A percentile compares a stretch with the other conserved stretches of the same genome.
Conservation (phyloP, 2,329 filamentous ascomycete genomes). For the Ophiosphaerella herpotricha region DNA sequence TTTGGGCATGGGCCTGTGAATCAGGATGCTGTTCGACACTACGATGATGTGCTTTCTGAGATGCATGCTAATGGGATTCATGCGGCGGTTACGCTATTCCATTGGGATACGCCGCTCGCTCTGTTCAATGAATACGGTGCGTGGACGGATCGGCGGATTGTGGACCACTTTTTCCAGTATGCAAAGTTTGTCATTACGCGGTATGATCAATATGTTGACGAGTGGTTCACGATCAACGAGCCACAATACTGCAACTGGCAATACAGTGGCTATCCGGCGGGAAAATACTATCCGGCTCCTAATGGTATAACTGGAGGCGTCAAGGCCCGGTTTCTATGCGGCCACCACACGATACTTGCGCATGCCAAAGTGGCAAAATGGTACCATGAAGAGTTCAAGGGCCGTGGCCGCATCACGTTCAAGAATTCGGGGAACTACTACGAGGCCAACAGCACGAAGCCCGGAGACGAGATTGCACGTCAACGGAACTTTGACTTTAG, state of each 20-base stretch:
- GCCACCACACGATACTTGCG: slow-evolving; percentile 50
- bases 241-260: slow-evolving; percentile 57
- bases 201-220: slow-evolving; percentile 47
- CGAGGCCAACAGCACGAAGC: slow-evolving; percentile 43
- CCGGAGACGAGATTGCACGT: slow-evolving; percentile 43
- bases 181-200: slow-evolving; percentile 50
- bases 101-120: slow-evolving; percentile 51
- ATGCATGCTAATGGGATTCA: slow-evolving; percentile 43
- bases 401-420: slow-evolving; percentile 48
- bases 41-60: slow-evolving; percentile 47
- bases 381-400: slow-evolving; percentile 54
- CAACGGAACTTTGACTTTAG: slow-evolving; percentile 50
- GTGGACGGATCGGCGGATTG: slow-evolving; percentile 46
- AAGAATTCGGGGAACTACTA: slow-evolving; percentile 52
- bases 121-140: slow-evolving; percentile 50
- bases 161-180: slow-evolving; percentile 51
- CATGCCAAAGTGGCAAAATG: slow-evolving; percentile 52
- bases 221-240: slow-evolving; percentile 51
- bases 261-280: slow-evolving; percentile 51
- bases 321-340: slow-evolving; percentile 50
- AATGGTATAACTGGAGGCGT: slow-evolving; percentile 48
- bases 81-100: slow-evolving; percentile 47
- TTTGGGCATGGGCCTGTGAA: slow-evolving; percentile 47
- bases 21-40: slow-evolving; percentile 42
- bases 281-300: slow-evolving; percentile 53